A percentile compares a stretch with the other conserved stretches of the same genome.
These are phyloP conservation scores for Solanum hybrid DNA, from an alignment of 305 asterid species.

Conservation along the genomic window DNA sequence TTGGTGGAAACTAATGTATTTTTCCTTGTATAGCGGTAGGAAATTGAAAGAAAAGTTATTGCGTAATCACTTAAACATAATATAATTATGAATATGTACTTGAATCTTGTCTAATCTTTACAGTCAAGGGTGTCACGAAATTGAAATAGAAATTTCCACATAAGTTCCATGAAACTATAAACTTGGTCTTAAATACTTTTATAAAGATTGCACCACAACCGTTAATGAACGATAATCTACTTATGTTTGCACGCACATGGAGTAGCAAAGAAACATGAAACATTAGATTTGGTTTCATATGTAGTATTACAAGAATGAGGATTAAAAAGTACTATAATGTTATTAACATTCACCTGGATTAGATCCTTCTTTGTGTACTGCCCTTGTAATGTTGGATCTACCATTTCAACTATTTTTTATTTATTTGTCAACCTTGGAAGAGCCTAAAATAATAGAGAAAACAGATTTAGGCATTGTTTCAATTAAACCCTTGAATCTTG, in stretches of 20 bases:
- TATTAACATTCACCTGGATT: not conserved
- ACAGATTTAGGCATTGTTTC: not conserved
- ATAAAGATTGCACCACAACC: not conserved
- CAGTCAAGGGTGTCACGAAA: not conserved
- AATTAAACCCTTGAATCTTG: not conserved
- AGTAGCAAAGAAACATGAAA: not conserved
- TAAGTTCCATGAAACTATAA: not conserved
- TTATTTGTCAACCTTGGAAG: not conserved
- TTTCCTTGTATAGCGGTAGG: not conserved
- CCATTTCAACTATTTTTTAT: not conserved
- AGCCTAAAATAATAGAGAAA: not conserved
- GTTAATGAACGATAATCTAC: no score
- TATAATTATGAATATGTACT: not conserved
- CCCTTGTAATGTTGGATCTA: not conserved
- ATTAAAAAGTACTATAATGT: not conserved
- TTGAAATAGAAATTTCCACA: not conserved
- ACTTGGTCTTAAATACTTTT: not conserved
- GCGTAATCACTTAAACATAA: no score
- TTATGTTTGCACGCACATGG: not conserved
- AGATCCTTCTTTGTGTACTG: not conserved
- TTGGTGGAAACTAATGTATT: not conserved
- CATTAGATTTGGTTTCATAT: not conserved
- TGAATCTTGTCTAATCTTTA: not conserved
- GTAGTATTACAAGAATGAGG: not conserved
- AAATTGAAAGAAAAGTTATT: not conserved